phyloP scores from a whole-genome alignment of 1,139 yeast species.

The Suhomyces taliae region DNA sequence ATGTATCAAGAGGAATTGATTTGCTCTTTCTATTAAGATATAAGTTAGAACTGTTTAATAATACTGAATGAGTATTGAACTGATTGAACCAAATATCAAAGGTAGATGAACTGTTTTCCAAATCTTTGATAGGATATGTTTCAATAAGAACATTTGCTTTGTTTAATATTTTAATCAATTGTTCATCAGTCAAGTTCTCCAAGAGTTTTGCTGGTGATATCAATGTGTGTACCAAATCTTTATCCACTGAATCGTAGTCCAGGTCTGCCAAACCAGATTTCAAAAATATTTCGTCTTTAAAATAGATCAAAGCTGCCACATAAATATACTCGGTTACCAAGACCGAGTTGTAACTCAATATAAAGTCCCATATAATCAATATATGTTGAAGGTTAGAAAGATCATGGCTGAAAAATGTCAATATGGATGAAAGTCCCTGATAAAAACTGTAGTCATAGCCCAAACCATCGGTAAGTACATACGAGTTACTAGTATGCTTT shows the following conservation, averaged over 20 bases:
- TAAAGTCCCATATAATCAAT: conserved; percentile 61
- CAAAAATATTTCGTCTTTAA: conserved; percentile 41
- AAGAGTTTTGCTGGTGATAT: conserved; percentile 37
- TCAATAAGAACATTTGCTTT: conserved; percentile 32
- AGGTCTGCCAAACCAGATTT: conserved; percentile 17
- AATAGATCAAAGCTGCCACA: conserved; percentile 48
- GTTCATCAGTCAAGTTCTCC: conserved; percentile 29
- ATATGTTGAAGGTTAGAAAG: conserved; percentile 50
- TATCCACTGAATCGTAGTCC: conserved; percentile 29
- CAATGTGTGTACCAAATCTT: conserved; percentile 46
- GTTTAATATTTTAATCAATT: conserved; percentile 38
- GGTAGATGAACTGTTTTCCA: conserved; percentile 26
- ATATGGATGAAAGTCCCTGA: conserved; percentile 67
- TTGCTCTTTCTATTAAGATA: background rate
- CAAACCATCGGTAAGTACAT: conserved; percentile 27
- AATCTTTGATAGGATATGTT: conserved; percentile 26
- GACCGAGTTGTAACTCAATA: conserved; percentile 49
- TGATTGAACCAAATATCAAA: conserved; percentile 39
- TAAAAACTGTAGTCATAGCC: conserved; percentile 49
- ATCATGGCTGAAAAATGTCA: conserved; percentile 82
- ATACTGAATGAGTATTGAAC: conserved; percentile 23
- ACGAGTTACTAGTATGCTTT: conserved; percentile 35
- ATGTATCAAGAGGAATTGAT: background rate
- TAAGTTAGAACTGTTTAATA: conserved; percentile 18
- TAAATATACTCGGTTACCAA: conserved; percentile 54